Conservation (phyloP, 345 rosid species). For the Isatis tinctoria region DNA sequence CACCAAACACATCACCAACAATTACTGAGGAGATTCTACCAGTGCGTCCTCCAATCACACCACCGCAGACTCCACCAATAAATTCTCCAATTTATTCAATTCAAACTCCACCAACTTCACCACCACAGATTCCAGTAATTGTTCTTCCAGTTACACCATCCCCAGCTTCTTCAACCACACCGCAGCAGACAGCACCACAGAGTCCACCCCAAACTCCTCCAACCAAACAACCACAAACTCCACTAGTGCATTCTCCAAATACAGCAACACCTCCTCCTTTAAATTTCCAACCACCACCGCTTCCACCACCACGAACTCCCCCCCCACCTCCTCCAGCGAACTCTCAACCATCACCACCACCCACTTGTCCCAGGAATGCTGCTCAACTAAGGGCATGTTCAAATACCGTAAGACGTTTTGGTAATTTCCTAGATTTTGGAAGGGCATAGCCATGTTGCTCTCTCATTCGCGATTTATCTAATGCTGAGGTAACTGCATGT, state of each 20-base stretch:
- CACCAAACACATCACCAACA: background rate
- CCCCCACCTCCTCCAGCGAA: background rate
- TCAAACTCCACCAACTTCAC: background rate
- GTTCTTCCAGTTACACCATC: background rate
- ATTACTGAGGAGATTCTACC: background rate
- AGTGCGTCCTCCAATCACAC: background rate
- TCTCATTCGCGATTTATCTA: constrained; percentile 10
- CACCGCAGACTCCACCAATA: background rate
- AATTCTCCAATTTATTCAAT: background rate
- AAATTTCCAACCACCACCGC: background rate
- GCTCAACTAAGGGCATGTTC: background rate
- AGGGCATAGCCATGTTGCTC: constrained; percentile 7
- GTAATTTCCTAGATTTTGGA: background rate
- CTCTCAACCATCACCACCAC: background rate
- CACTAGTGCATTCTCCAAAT: background rate
- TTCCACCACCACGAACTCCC: background rate
- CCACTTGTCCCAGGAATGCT: background rate
- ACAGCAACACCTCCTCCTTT: background rate
- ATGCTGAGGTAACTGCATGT: constrained; percentile 3
- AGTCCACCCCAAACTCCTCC: background rate
- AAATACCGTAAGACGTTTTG: background rate
- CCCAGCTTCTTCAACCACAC: background rate
- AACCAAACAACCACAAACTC: background rate
- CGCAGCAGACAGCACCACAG: background rate
- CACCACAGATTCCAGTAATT: background rate